Percentiles rank a stretch among this genome's conserved stretches.
Conservation (phyloP, 805 yeast species). For the Candida boleticola region DNA sequence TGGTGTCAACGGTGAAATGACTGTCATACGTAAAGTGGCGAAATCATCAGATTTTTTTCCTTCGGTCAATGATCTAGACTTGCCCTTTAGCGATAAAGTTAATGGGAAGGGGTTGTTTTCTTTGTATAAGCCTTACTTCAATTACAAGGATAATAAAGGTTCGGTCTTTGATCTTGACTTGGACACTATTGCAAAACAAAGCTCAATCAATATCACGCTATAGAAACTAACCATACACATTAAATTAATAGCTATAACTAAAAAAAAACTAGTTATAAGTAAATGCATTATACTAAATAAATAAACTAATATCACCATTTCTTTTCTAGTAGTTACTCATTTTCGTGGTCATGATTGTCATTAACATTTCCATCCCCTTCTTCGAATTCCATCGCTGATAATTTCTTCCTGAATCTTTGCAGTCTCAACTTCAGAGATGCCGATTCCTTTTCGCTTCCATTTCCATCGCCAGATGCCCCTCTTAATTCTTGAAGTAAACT, state of each 20-base stretch:
- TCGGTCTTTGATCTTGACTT: conserved; percentile 35
- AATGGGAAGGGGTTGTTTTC: conserved; percentile 41
- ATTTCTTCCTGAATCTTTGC: conserved; percentile 30
- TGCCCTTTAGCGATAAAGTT: conserved; percentile 35
- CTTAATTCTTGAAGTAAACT: conserved; percentile 61
- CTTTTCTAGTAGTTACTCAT: conserved; percentile 2
- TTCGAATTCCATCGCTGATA: conserved; percentile 6
- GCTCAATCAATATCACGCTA: not conserved
- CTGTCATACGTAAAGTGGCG: conserved; percentile 7
- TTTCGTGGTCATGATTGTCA: conserved; percentile 3
- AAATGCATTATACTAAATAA: not conserved
- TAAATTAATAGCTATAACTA: not conserved
- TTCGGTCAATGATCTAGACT: conserved; percentile 19
- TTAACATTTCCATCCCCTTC: conserved; percentile 5
- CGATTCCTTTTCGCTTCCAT: conserved; percentile 18
- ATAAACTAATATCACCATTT: not conserved
- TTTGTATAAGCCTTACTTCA: conserved; percentile 35
- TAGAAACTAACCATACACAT: not conserved
- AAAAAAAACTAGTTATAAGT: not conserved
- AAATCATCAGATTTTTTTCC: not conserved
- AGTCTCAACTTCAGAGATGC: conserved; percentile 45
- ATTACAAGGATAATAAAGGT: conserved; percentile 20
- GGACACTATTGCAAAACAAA: conserved; percentile 19
- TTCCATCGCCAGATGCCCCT: conserved; percentile 22
- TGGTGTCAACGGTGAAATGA: conserved; percentile 39